Evolutionary conservation across 441 rosid species (phyloP).

Genomic region (Daphne laureola): DNA sequence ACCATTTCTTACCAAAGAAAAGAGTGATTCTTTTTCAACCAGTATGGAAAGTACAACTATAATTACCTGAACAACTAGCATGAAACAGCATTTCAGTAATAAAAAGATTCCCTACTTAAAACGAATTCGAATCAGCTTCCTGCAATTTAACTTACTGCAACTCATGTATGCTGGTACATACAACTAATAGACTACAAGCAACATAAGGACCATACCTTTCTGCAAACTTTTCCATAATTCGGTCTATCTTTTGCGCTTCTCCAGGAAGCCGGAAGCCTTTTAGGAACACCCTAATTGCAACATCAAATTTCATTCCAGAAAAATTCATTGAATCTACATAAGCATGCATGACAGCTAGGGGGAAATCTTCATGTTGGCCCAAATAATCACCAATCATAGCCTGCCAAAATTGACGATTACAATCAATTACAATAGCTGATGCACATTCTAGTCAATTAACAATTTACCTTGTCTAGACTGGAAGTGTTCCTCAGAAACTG

Average conservation of each 20-base stretch:
- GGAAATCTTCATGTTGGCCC: constrained; percentile 98
- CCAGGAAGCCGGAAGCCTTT: constrained; percentile 99
- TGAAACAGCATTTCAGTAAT: background rate
- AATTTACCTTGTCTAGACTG: constrained; percentile 74
- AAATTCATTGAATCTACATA: constrained; percentile 91
- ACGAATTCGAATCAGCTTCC: background rate
- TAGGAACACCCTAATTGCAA: constrained; percentile 89
- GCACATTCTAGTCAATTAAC: constrained; percentile 12
- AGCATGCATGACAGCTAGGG: constrained; percentile 99
- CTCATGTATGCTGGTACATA: background rate
- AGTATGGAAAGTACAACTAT: too few species aligned
- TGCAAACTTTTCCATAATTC: constrained; percentile 99
- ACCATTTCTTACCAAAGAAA: too few species aligned
- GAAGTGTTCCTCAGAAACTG: constrained; percentile 76
- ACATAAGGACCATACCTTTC: constrained; percentile 54
- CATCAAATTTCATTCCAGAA: constrained; percentile 88
- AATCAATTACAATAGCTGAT: constrained; percentile 14
- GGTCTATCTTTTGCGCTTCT: constrained; percentile 99
- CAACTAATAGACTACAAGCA: background rate
- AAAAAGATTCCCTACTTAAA: constrained; percentile 6
- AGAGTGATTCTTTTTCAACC: too few species aligned
- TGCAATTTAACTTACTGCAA: too few species aligned
- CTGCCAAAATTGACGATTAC: constrained; percentile 54
- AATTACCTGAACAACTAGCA: background rate
- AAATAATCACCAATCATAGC: constrained; percentile 95